Evolutionary conservation across 306 rosid genomes (phyloP), one percentile per base, ranked within the genome.

Genomic region (Prunus mira): DNA sequence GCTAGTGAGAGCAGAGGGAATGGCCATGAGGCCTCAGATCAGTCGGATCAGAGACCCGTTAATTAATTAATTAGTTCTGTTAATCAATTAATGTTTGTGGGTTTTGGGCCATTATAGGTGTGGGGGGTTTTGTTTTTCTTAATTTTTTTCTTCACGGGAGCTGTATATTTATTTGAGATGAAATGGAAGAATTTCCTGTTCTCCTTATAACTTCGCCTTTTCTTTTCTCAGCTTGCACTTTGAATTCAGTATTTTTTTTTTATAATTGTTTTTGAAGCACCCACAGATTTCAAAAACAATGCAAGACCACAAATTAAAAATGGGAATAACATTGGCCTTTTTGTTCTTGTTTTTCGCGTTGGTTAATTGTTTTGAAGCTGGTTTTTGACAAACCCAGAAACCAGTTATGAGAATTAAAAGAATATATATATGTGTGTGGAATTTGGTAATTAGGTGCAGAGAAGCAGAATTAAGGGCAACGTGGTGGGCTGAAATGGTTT

Each of bases 161-260:
- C 79, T 86, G 93, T 91, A 87, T 87, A 91, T 89, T 84, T 28
- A 77, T 30, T 78, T 86, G 93, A 91, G 96, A 51, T 79, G 87
- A 68, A 87, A 79, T 78, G 67, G 82, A 85, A 75, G 77, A 65
- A 78, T 49, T 45, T 19, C 43, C 54, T 25, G 0, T 28, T 67
- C 70, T 67, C 20, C 63, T 15, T 32, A 2, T 38, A 9, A 18
- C 12, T 24, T 18, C 6, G 8, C 8, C 43, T 38, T 38, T 38
- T 38, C 9, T 38, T 20, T 20, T 57, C 27, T 57, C 24, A 20
- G 62, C 62, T 6, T 10, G 5, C 63, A 57, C 63, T 57, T 27
- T 6, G 22, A 57, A 57, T 57, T 57, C 12, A 20, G 22, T 56
- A 10, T 20, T 56, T 56, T 56, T 56, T 56, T 5, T 32, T 5